These are phyloP conservation scores for Ilyonectria sp. DNA, from an alignment of 2,329 filamentous ascomycete genomes.

Conservation along the genomic window DNA sequence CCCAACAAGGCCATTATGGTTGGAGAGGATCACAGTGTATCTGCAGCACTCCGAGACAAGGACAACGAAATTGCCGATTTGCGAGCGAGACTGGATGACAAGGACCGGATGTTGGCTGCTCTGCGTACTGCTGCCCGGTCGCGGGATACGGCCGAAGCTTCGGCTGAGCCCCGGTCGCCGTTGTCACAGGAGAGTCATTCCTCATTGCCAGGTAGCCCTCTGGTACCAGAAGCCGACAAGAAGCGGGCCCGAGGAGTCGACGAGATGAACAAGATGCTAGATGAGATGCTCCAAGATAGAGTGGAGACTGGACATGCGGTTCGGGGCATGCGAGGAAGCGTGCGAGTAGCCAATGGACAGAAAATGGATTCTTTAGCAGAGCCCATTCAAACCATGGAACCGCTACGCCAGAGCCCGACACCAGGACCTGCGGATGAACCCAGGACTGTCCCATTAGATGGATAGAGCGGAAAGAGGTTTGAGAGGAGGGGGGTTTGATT, in stretches of 20 bases:
- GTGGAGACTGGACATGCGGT: slow-evolving; percentile 83
- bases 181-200: slow-evolving; percentile 35
- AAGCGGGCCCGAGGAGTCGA: slow-evolving; percentile 81
- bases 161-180: slow-evolving; percentile 53
- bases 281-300: slow-evolving; percentile 95
- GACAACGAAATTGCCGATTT: slow-evolving; percentile 94
- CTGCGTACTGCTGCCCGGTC: slow-evolving; percentile 89
- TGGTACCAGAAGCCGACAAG: slow-evolving; percentile 52
- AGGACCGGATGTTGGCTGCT: slow-evolving; percentile 92
- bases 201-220: slow-evolving; percentile 33
- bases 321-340: slow-evolving; percentile 76
- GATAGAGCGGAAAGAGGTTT: slow-evolving; percentile 24
- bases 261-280: slow-evolving; percentile 93
- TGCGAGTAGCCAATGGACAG: slow-evolving; percentile 69
- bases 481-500: slow-evolving; percentile 6
- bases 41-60: slow-evolving; percentile 84
- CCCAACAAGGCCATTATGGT: slow-evolving; percentile 76
- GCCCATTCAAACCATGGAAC: slow-evolving; percentile 55
- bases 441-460: slow-evolving; percentile 40
- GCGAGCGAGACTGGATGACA: slow-evolving; percentile 91
- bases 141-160: slow-evolving; percentile 81
- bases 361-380: slow-evolving; percentile 57
- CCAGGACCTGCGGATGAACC: slow-evolving; percentile 42
- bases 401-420: slow-evolving; percentile 56
- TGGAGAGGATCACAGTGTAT: slow-evolving; percentile 84